Base-by-base conservation (phyloP, 2,329 filamentous ascomycete genomes). In the Fusarium cicatricum region DNA sequence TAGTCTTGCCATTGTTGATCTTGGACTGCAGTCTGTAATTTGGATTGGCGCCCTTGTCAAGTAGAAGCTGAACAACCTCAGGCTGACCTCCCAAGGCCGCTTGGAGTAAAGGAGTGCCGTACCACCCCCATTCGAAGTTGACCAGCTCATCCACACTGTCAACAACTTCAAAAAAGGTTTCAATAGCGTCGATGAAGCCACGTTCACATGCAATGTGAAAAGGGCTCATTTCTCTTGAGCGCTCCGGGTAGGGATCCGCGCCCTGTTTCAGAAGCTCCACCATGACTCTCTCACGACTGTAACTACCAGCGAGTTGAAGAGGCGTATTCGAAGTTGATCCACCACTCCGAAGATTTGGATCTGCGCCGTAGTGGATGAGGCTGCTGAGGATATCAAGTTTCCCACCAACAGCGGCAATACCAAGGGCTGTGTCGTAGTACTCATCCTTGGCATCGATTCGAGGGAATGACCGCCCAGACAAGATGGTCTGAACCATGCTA, bases 291-390 rank as follows among this genome's bases (percentile, higher is more conserved):
- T 17, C 33, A n/a, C 42, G 36, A 23, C 47, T 52, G 4, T 38
- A 28, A 5, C 17, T 28, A 15, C 43, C 44, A n/a, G 59, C 55
- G 8, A 58, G 17, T 3, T 62, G 47, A 19, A 65, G 15, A 14
- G 61, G 59, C 11, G 14, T 56, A 31, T 49, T 55, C 16, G 55
- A 60, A 8, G 31, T 42, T 3, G 42, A 28, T 12, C 26, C 37
- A 17, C 58, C 51, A 19, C 55, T 58, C 16, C 55, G 32, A 3
- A 60, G 40, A 19, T 65, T 60, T 2, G 53, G 49, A 21, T 66
- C 61, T n/a, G 61, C 63, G 28, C 58, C 63, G n/a, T 62, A 53
- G 12, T 62, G 52, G 19, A 65, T 32, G n/a, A 65, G 52, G 16
- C 19, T 54, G 28, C 39, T 62, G 21, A 62, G 40, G 14, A 64